A percentile compares a stretch with the other conserved stretches of the same genome.
phyloP scores from a whole-genome alignment of 164 flowering plant genomes.

The Magnolia sinica region DNA sequence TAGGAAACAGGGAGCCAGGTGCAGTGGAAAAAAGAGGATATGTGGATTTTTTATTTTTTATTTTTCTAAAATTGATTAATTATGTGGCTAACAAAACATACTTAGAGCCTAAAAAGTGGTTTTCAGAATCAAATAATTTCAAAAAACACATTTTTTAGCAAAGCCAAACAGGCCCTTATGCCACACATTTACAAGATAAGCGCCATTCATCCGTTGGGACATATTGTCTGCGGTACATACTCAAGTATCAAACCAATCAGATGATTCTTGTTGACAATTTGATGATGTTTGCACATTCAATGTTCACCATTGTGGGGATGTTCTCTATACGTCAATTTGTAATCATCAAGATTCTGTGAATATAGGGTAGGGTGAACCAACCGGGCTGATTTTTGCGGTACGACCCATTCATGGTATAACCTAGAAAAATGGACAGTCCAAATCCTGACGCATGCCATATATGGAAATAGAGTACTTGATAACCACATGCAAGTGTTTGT shows the following conservation, averaged over 20 bases:
- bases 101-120: neutral
- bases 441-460: neutral
- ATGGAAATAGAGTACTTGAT: neutral
- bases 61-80: no score
- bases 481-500: neutral
- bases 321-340: no score
- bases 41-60: no score
- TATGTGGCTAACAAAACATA: no score
- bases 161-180: neutral
- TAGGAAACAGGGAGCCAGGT: no score
- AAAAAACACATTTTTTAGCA: neutral
- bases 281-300: neutral
- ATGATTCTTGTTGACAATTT: neutral
- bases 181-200: no score
- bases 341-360: neutral
- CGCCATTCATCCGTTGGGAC: neutral
- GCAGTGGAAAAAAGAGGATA: no score
- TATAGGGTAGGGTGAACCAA: neutral
- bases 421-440: neutral
- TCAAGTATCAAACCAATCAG: neutral
- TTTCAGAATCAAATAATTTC: no score
- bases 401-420: neutral
- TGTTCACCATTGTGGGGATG: neutral
- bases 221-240: neutral
- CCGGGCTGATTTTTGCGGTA: neutral